Conservation (phyloP, 2,329 filamentous ascomycete genomes). For the Alternaria metachromatica region DNA sequence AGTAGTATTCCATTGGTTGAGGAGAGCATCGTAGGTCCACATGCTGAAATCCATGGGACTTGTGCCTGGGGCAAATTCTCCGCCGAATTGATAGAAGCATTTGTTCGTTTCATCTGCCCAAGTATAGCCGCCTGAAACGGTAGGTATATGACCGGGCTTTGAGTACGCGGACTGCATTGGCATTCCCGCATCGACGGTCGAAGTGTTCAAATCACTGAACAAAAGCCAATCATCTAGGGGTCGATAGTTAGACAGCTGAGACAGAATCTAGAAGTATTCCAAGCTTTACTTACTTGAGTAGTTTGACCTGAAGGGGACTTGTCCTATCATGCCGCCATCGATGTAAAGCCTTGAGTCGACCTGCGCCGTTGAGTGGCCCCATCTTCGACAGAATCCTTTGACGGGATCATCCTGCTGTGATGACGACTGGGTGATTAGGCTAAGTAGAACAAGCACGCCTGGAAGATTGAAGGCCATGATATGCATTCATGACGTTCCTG, state of each 20-base stretch:
- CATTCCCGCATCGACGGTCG: conserved; percentile 48
- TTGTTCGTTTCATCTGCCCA: conserved; percentile 70
- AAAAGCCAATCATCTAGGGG: conserved; percentile 60
- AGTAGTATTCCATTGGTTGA: conserved; percentile 63
- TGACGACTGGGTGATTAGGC: conserved; percentile 30
- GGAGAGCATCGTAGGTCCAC: conserved; percentile 64
- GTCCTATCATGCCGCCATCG: conserved; percentile 54
- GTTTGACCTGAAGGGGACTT: conserved; percentile 45
- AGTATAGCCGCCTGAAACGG: conserved; percentile 57
- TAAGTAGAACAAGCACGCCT: conserved; percentile 36
- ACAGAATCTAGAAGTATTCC: not conserved
- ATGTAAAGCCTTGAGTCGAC: conserved; percentile 67
- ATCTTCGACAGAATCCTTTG: conserved; percentile 57
- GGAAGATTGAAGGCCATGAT: conserved; percentile 41
- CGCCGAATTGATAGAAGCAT: conserved; percentile 68
- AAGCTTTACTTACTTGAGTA: conserved; percentile 61
- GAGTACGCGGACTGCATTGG: conserved; percentile 64
- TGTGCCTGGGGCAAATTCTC: conserved; percentile 55
- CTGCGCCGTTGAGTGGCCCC: conserved; percentile 66
- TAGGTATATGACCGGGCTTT: conserved; percentile 65
- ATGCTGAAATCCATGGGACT: conserved; percentile 58
- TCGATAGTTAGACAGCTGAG: conserved; percentile 14
- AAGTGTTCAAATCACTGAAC: conserved; percentile 63
- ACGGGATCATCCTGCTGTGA: conserved; percentile 60
- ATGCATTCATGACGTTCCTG: conserved; percentile 33